These are phyloP conservation scores for Aureobasidium subglaciale DNA, from an alignment of 2,329 filamentous ascomycete species.

Conservation along the genomic window DNA sequence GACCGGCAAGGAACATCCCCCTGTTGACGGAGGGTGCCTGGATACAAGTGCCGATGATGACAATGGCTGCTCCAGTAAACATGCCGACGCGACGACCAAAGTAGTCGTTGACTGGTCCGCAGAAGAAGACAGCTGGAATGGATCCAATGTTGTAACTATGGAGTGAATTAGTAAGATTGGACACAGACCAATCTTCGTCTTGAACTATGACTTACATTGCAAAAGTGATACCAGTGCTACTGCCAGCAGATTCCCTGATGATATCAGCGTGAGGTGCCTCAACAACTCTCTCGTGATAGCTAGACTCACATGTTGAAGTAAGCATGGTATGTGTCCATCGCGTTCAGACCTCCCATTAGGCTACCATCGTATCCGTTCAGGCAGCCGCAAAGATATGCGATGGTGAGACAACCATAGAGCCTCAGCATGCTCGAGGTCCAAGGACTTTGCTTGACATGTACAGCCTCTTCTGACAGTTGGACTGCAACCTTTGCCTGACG, in stretches of 20 bases:
- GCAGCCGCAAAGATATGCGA: slow-evolving; percentile 11
- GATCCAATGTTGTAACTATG: slow-evolving; percentile 35
- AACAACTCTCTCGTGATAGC: neutral
- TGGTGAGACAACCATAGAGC: slow-evolving; percentile 1
- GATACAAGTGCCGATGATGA: slow-evolving; percentile 49
- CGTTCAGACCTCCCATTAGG: slow-evolving; percentile 8
- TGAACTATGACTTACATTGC: slow-evolving; percentile 40
- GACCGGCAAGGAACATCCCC: slow-evolving; percentile 52
- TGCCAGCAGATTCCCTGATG: neutral
- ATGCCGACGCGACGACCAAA: slow-evolving; percentile 29
- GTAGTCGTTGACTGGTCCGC: slow-evolving; percentile 8
- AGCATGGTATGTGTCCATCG: neutral
- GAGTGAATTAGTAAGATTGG: slow-evolving; percentile 1
- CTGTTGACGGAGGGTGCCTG: slow-evolving; percentile 42
- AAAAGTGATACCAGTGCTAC: slow-evolving; percentile 40
- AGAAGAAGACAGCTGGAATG: slow-evolving; percentile 34
- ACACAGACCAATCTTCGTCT: slow-evolving; percentile 35
- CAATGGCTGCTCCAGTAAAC: slow-evolving; percentile 55
- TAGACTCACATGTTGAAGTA: slow-evolving; percentile 3
- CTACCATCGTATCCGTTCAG: slow-evolving; percentile 13
- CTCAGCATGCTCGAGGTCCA: neutral
- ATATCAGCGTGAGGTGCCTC: neutral
- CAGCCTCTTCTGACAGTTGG: slow-evolving; percentile 1
- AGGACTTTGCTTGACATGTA: slow-evolving; percentile 2
- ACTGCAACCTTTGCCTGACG: slow-evolving; percentile 4